A percentile compares a stretch with the other conserved stretches of the same genome.
Evolutionary conservation across 2,329 filamentous ascomycete genomes (phyloP).

Genomic region (Exophiala bonariae): DNA sequence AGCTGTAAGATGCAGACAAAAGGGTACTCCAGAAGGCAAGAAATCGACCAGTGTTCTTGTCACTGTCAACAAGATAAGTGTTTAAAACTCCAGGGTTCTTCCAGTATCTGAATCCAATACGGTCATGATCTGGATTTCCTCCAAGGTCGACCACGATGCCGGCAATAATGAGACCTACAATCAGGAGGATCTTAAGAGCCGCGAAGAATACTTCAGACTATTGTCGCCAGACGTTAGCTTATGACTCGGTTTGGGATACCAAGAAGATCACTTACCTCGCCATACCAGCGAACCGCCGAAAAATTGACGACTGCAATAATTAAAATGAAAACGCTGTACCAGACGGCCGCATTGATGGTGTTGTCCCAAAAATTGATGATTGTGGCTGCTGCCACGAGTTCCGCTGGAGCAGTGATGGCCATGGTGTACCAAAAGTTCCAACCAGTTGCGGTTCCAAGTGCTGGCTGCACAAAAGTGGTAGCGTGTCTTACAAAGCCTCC

Average conservation of each 20-base stretch:
- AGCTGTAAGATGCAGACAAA: constrained; percentile 39
- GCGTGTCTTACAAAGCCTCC: constrained; percentile 42
- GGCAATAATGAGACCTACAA: constrained; percentile 69
- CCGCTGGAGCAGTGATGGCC: constrained; percentile 71
- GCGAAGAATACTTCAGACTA: constrained; percentile 75
- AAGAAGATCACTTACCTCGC: constrained; percentile 42
- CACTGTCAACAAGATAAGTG: constrained; percentile 56
- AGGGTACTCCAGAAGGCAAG: constrained; percentile 51
- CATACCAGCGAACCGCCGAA: constrained; percentile 39
- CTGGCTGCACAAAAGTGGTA: constrained; percentile 44
- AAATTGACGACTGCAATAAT: constrained; percentile 29
- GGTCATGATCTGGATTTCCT: constrained; percentile 67
- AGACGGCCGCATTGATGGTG: constrained; percentile 47
- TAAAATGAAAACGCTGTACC: constrained; percentile 38
- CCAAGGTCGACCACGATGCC: constrained; percentile 75
- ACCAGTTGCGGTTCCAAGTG: constrained; percentile 47
- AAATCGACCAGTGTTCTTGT: constrained; percentile 46
- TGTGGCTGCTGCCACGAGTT: constrained; percentile 66
- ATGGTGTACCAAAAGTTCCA: constrained; percentile 43
- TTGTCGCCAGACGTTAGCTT: neutral
- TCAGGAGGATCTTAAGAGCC: constrained; percentile 73
- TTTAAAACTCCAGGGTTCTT: constrained; percentile 61
- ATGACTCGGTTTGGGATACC: neutral
- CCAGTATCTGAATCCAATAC: constrained; percentile 61
- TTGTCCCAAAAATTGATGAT: constrained; percentile 63